These are phyloP conservation scores for Lenwebbia sp. DNA, from an alignment of 345 rosid genomes.

Conservation along the genomic window DNA sequence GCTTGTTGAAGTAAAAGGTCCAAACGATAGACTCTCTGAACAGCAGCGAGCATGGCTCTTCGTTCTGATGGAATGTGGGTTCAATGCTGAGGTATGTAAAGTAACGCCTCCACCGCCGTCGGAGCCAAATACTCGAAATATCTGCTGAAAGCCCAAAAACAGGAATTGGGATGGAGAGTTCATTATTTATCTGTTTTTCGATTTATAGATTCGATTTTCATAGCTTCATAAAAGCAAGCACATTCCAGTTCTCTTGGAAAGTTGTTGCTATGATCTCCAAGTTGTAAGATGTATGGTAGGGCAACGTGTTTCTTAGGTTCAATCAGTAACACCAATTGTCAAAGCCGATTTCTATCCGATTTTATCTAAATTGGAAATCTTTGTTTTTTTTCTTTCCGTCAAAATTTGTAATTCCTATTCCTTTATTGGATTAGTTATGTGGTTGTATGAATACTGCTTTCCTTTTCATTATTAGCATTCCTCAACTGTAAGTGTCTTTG, in stretches of 20 bases:
- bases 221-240: not conserved
- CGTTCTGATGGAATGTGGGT: conserved; percentile 78
- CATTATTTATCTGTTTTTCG: not conserved
- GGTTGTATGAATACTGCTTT: not conserved
- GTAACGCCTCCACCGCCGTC: conserved; percentile 24
- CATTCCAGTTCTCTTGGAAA: not conserved
- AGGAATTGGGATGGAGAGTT: not conserved
- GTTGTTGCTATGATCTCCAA: not conserved
- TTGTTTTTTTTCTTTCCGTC: not conserved
- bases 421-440: not conserved
- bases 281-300: not conserved
- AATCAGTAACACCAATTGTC: not conserved
- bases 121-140: not conserved
- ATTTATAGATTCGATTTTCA: not conserved
- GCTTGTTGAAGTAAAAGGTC: conserved; percentile 94
- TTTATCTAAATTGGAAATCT: not conserved
- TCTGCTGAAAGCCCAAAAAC: not conserved
- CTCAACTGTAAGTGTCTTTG: not conserved
- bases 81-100: conserved; percentile 71
- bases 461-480: not conserved
- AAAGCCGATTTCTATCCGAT: not conserved
- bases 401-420: not conserved
- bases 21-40: conserved; percentile 73
- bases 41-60: conserved; percentile 89
- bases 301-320: not conserved